Evolutionary conservation across 148 eudicot genomes (phyloP).

Genomic region (Diospyros lotus): DNA sequence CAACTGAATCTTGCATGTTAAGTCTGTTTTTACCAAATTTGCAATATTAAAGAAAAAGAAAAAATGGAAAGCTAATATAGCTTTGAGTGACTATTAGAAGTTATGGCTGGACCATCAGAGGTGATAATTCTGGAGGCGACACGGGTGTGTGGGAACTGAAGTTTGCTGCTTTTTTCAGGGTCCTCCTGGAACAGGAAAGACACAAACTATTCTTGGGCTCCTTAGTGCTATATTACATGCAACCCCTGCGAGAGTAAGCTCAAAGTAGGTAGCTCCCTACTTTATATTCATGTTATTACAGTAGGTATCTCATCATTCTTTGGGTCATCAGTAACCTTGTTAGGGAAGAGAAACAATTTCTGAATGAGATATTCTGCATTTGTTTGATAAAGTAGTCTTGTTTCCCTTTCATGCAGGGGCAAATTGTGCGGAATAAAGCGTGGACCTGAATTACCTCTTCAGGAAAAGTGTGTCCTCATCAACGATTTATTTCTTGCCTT

Average conservation of each 20-base stretch:
- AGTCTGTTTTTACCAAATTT: constrained; percentile 4
- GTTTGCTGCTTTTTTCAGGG: constrained; percentile 49
- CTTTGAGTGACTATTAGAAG: not conserved
- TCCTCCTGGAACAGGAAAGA: constrained; percentile 98
- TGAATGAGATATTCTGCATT: not conserved
- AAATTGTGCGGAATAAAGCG: constrained; percentile 46
- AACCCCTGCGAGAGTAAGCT: constrained; percentile 74
- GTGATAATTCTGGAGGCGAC: constrained; percentile 1
- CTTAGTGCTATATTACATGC: constrained; percentile 94
- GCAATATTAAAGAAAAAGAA: not conserved
- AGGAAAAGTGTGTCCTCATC: constrained; percentile 58
- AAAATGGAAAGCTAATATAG: not conserved
- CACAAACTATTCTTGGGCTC: constrained; percentile 95
- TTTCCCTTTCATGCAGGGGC: constrained; percentile 42
- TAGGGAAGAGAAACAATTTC: not conserved
- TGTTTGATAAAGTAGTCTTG: not conserved
- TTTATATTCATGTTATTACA: not conserved
- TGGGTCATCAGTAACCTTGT: not conserved
- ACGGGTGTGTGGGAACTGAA: constrained; percentile 9
- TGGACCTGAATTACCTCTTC: constrained; percentile 64
- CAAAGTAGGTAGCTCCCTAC: constrained; percentile 40
- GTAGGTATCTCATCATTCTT: not conserved
- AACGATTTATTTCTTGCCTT: not conserved
- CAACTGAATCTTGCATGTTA: not conserved
- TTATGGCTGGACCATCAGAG: not conserved